Evolutionary conservation across 2,329 filamentous ascomycete genomes (phyloP).

Genomic region (Elsinoe necatrix): DNA sequence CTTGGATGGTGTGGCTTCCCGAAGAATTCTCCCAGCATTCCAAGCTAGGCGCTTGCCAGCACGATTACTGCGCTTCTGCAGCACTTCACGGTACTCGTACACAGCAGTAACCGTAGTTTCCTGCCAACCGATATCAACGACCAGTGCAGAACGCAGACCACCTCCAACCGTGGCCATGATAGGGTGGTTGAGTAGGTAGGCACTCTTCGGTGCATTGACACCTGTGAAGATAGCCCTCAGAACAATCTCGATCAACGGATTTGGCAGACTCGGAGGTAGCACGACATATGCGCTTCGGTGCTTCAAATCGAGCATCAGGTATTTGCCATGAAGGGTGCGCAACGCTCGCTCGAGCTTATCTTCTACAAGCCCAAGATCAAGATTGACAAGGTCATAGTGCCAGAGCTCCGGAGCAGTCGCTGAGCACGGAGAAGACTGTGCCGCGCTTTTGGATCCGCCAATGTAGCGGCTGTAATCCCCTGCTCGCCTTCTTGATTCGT

Average conservation of each 20-base stretch:
- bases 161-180: conserved; percentile 68
- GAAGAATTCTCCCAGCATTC: conserved; percentile 41
- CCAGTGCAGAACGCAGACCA: conserved; percentile 73
- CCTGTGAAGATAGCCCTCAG: conserved; percentile 67
- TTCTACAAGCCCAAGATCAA: conserved; percentile 70
- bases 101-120: conserved; percentile 80
- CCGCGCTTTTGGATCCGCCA: conserved; percentile 44
- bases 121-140: conserved; percentile 87
- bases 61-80: conserved; percentile 60
- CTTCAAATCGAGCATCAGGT: conserved; percentile 58
- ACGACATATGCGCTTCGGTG: conserved; percentile 62
- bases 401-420: conserved; percentile 65
- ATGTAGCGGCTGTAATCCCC: conserved; percentile 74
- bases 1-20: conserved; percentile 32
- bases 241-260: conserved; percentile 65
- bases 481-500: conserved; percentile 64
- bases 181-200: conserved; percentile 72
- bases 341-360: conserved; percentile 81
- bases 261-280: conserved; percentile 67
- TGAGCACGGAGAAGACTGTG: conserved; percentile 48
- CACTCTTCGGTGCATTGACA: conserved; percentile 62
- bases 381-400: conserved; percentile 60
- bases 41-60: conserved; percentile 65
- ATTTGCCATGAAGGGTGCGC: conserved; percentile 74
- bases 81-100: conserved; percentile 82